phyloP scores from a whole-genome alignment of 768 basidiomycete genomes.

The Suillus variegatus region DNA sequence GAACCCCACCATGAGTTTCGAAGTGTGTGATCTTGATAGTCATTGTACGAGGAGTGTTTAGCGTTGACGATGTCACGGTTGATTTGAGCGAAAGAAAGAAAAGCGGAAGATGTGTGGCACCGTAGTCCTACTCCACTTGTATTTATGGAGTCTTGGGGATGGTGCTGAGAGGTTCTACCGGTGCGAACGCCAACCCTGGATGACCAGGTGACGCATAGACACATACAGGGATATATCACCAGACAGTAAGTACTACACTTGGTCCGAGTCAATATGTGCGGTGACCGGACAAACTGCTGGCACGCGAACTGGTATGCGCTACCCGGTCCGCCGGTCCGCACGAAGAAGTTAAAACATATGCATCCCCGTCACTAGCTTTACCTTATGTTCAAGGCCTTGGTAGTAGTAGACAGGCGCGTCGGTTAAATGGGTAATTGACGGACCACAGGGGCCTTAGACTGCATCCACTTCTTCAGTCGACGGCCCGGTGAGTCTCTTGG shows the following conservation, averaged over 20 bases:
- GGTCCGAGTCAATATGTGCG: neutral
- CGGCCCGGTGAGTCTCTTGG: neutral
- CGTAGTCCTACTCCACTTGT: neutral
- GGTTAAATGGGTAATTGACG: neutral
- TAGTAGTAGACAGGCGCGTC: neutral
- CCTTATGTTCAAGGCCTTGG: neutral
- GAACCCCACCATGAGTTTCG: slow-evolving; percentile 55
- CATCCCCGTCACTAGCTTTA: neutral
- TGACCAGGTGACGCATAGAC: neutral
- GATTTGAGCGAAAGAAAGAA: neutral
- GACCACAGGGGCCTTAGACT: neutral
- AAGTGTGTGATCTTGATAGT: slow-evolving; percentile 52
- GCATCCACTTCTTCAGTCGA: neutral
- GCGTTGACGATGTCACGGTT: neutral
- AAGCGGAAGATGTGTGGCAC: neutral
- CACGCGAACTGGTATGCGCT: neutral
- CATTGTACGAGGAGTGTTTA: slow-evolving; percentile 15
- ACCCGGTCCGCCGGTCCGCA: neutral
- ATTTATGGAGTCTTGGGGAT: neutral
- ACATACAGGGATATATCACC: neutral
- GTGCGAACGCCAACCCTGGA: neutral
- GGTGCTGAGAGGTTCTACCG: neutral
- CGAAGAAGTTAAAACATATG: neutral
- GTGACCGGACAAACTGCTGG: neutral
- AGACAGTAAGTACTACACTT: neutral